phyloP scores from a whole-genome alignment of 805 yeast genomes.

The Pachysolen tannophilus region DNA sequence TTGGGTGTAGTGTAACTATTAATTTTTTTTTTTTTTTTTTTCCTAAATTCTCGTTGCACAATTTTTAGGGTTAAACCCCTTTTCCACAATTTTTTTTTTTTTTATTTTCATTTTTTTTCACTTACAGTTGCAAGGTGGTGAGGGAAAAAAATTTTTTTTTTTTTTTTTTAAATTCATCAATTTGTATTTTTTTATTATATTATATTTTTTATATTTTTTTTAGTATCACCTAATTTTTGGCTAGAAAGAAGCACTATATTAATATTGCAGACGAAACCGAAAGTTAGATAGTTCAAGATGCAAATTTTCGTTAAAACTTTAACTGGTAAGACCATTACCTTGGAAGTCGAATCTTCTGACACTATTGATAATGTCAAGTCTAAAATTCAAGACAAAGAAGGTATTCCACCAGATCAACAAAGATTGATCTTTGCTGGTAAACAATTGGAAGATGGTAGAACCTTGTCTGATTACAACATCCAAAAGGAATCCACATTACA shows the following conservation, averaged over 20 bases:
- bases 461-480: conserved; percentile 98
- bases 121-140: no score
- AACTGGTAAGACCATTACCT: conserved; percentile 93
- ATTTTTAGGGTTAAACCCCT: no score
- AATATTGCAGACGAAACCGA: conserved; percentile 27
- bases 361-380: conserved; percentile 98
- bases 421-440: conserved; percentile 99
- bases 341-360: conserved; percentile 98
- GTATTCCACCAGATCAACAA: conserved; percentile 99
- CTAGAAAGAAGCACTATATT: conserved; percentile 34
- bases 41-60: no score
- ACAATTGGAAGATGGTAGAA: conserved; percentile 99
- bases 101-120: no score
- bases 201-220: no score
- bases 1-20: no score
- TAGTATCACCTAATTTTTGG: no score
- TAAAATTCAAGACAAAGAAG: conserved; percentile 98
- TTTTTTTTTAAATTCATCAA: no score
- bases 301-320: conserved; percentile 77
- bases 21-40: no score
- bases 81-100: no score
- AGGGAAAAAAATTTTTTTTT: no score
- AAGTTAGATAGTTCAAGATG: conserved; percentile 27
- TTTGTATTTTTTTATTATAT: no score
- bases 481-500: conserved; percentile 99